phyloP scores from a whole-genome alignment of 176 grass and related monocot genomes.

The Neostapfia colusana region DNA sequence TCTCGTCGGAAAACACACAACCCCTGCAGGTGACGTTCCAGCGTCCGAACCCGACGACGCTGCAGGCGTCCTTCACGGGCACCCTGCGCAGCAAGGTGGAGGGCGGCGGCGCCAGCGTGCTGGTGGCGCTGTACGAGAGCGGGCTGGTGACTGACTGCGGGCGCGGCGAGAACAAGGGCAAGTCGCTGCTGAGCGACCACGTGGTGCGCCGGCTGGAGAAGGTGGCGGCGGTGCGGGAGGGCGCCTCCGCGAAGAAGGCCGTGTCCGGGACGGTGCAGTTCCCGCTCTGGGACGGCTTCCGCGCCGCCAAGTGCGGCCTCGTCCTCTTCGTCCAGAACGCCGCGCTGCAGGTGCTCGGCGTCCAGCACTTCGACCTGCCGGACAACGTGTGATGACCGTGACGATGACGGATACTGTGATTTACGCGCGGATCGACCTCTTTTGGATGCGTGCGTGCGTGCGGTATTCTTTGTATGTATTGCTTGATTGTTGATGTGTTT shows the following conservation, averaged over 20 bases:
- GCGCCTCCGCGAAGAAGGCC: constrained; percentile 62
- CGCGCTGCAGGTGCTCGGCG: constrained; percentile 68
- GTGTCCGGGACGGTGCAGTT: constrained; percentile 68
- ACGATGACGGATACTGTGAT: too few relatives aligned
- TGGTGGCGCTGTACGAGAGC: constrained; percentile 83
- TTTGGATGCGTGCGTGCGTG: not conserved
- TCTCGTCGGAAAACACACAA: not conserved
- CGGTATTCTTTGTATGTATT: not conserved
- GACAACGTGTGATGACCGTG: constrained; percentile 60
- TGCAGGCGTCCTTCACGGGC: constrained; percentile 76
- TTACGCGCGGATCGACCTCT: too few relatives aligned
- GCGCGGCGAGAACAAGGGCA: constrained; percentile 83
- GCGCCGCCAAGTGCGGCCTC: constrained; percentile 65
- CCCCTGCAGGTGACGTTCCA: constrained; percentile 59
- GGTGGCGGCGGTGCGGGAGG: constrained; percentile 54
- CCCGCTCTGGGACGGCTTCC: constrained; percentile 77
- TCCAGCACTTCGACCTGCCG: constrained; percentile 75
- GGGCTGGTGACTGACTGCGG: constrained; percentile 74
- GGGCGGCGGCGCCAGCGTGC: constrained; percentile 51
- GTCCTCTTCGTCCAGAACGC: constrained; percentile 84
- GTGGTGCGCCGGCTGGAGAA: constrained; percentile 88
- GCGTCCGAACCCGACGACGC: constrained; percentile 51
- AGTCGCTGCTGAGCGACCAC: constrained; percentile 71
- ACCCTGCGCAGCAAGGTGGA: constrained; percentile 56
- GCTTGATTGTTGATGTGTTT: too few relatives aligned